A percentile compares a stretch with the other conserved stretches of the same genome.
Conservation (phyloP, 2,329 filamentous ascomycete genomes). For the Amphichorda felina region DNA sequence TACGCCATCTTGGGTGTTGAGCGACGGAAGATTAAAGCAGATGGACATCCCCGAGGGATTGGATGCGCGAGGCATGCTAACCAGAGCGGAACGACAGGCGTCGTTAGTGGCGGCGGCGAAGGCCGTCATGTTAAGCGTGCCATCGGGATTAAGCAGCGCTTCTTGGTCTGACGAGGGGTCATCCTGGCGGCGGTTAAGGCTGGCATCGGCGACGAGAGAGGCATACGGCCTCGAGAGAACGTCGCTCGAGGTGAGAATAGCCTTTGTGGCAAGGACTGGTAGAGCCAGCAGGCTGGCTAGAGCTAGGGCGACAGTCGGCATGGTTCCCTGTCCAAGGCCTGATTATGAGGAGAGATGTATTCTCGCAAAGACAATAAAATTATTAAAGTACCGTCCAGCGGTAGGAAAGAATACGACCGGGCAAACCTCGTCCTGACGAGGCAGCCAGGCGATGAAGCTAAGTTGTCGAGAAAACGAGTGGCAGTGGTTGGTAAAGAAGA, state of each 20-base stretch:
- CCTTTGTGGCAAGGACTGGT: constrained; percentile 5
- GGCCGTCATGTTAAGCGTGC: constrained; percentile 37
- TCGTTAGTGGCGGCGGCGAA: constrained; percentile 44
- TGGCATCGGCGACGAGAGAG: constrained; percentile 6
- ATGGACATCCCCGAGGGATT: constrained; percentile 69
- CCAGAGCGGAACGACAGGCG: constrained; percentile 49
- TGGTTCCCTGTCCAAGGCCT: not conserved
- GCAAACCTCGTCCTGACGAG: too few species aligned
- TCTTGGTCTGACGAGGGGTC: constrained; percentile 5
- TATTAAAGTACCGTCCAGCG: not conserved
- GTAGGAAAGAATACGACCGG: not conserved
- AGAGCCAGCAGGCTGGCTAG: not conserved
- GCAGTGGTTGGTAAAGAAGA: not conserved
- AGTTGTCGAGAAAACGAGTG: too few species aligned
- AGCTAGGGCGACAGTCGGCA: not conserved
- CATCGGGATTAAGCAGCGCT: constrained; percentile 22
- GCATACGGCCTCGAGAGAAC: constrained; percentile 17
- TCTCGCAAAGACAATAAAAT: not conserved
- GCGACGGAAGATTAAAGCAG: constrained; percentile 70
- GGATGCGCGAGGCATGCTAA: constrained; percentile 40
- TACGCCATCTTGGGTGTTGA: constrained; percentile 54
- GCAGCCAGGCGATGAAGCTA: too few species aligned
- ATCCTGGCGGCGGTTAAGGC: constrained; percentile 3
- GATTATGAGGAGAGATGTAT: not conserved
- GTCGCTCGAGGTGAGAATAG: constrained; percentile 14